Conservation (phyloP, 495 filamentous ascomycete species). For the Daldinia loculata region DNA sequence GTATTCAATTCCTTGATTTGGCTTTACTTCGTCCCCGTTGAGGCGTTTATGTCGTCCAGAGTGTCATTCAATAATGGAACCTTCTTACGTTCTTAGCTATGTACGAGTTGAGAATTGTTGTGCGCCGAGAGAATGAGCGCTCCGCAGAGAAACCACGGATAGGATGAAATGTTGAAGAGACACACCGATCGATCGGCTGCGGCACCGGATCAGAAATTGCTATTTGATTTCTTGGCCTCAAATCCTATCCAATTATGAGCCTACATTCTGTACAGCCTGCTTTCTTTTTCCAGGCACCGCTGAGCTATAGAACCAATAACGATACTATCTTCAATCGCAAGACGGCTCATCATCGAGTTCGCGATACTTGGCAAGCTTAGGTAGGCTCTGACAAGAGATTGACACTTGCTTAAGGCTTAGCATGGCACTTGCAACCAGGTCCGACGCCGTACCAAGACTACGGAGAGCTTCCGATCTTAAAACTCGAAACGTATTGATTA, state of each 20-base stretch:
- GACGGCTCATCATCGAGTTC: background rate
- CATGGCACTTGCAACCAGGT: constrained; percentile 14
- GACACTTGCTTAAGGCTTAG: background rate
- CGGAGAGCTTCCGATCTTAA: constrained; percentile 21
- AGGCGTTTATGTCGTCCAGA: background rate
- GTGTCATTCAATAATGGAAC: background rate
- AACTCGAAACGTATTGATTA: constrained; percentile 8
- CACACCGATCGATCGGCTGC: background rate
- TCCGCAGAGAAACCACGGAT: background rate
- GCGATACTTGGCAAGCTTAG: constrained; percentile 14
- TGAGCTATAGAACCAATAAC: background rate
- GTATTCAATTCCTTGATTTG: constrained; percentile 1
- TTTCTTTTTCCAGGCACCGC: background rate
- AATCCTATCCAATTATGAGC: background rate
- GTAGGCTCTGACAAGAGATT: constrained; percentile 5
- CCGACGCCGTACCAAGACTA: constrained; percentile 6
- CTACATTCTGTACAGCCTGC: background rate
- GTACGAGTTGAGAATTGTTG: background rate
- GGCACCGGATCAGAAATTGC: background rate
- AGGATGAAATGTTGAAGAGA: background rate
- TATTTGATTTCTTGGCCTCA: background rate
- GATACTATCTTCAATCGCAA: background rate
- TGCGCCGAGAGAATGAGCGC: background rate
- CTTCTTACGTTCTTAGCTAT: background rate
- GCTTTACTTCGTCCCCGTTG: background rate